Evolutionary conservation across 1,284 basidiomycete species (phyloP).

Genomic region (Cutaneotrichosporon dermatis): DNA sequence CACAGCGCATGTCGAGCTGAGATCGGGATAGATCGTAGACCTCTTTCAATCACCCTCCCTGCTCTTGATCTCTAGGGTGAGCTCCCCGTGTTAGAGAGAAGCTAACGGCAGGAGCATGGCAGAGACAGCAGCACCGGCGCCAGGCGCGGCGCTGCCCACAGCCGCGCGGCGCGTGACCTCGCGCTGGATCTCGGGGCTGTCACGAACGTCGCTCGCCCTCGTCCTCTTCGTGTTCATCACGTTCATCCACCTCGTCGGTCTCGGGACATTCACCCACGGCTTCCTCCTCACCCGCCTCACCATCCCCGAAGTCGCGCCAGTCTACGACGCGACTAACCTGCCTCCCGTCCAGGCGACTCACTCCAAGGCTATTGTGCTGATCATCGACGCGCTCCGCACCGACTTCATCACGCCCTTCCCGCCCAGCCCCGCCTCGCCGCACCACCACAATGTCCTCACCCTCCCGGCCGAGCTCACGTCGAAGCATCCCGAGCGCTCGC

Average conservation of each 20-base stretch:
- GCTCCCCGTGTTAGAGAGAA: too few species aligned
- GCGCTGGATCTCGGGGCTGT: slow-evolving; percentile 30
- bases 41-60: too few species aligned
- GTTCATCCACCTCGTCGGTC: slow-evolving; percentile 50
- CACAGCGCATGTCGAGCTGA: background rate
- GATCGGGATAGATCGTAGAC: too few species aligned
- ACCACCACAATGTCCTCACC: slow-evolving; percentile 76
- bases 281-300: slow-evolving; percentile 81
- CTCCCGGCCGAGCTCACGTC: slow-evolving; percentile 69
- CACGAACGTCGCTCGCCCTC: slow-evolving; percentile 38
- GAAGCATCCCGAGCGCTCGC: slow-evolving; percentile 62
- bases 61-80: too few species aligned
- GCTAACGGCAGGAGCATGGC: background rate
- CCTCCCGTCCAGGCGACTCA: slow-evolving; percentile 60
- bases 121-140: background rate
- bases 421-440: slow-evolving; percentile 60
- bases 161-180: slow-evolving; percentile 16
- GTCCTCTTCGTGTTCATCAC: slow-evolving; percentile 61
- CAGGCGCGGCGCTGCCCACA: slow-evolving; percentile 4
- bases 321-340: slow-evolving; percentile 48
- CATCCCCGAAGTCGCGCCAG: slow-evolving; percentile 56
- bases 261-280: slow-evolving; percentile 73
- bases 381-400: slow-evolving; percentile 90
- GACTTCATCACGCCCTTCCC: slow-evolving; percentile 78
- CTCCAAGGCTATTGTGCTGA: slow-evolving; percentile 72